Percentiles rank a stretch among this genome's conserved stretches.
Evolutionary conservation across 305 asterid species (phyloP).

Genomic region (Fraxinus nigra): DNA sequence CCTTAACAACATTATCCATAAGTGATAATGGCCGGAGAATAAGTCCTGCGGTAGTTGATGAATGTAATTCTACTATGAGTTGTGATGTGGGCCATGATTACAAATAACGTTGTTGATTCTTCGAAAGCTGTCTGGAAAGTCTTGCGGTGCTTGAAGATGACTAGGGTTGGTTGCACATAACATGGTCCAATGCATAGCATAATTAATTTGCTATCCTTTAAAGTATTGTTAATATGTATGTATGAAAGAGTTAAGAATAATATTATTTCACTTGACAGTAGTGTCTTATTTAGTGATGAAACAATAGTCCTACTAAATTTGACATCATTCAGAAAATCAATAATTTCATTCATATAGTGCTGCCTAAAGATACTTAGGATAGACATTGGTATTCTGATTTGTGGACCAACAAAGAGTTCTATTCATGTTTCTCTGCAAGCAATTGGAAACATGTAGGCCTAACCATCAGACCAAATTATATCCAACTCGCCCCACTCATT

Average conservation of each 20-base stretch:
- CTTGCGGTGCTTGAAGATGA: conserved; percentile 32
- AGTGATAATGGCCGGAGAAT: conserved; percentile 34
- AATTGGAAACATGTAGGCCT: background rate
- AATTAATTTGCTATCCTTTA: background rate
- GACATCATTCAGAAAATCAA: background rate
- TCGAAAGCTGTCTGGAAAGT: conserved; percentile 51
- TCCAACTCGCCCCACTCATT: background rate
- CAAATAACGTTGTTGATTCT: conserved; percentile 41
- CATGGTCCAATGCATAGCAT: conserved; percentile 28
- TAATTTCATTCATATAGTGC: background rate
- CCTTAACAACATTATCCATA: conserved; percentile 24
- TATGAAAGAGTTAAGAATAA: background rate
- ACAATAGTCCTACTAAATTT: background rate
- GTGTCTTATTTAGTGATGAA: background rate
- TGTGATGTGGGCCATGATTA: conserved; percentile 38
- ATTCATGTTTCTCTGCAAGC: background rate
- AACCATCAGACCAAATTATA: background rate
- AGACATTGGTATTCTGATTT: background rate
- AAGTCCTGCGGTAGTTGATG: conserved; percentile 38
- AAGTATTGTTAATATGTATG: background rate
- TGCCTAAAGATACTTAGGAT: background rate
- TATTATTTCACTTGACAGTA: background rate
- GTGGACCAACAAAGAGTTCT: background rate
- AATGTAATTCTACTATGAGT: conserved; percentile 40
- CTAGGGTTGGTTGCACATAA: conserved; percentile 30